Conservation (phyloP, 768 basidiomycete species). For the Cystobasidium onofrii region DNA sequence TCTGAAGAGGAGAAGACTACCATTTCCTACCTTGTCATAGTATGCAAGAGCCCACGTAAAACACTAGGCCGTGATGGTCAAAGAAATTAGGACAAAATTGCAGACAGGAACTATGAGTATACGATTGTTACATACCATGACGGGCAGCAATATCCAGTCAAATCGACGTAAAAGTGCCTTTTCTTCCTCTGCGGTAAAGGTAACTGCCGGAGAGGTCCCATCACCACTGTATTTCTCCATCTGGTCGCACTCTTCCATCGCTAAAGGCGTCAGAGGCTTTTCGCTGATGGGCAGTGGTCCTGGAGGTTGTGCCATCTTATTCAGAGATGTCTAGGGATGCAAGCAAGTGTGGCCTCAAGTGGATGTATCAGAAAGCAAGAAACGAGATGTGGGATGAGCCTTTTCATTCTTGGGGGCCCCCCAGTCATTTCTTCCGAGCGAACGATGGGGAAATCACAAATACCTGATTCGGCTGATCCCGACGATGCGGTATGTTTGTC, state of each 20-base stretch:
- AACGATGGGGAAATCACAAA: background rate
- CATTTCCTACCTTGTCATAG: conserved; percentile 20
- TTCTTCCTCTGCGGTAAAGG: conserved; percentile 15
- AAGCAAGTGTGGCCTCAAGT: no score
- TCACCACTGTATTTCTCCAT: background rate
- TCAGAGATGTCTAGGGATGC: background rate
- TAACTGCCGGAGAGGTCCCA: background rate
- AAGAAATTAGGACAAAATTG: no score
- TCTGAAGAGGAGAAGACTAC: no score
- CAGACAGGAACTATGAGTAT: background rate
- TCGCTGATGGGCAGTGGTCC: background rate
- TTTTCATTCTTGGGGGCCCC: background rate
- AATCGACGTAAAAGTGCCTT: background rate
- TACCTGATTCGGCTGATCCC: background rate
- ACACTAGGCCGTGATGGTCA: background rate
- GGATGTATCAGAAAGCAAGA: background rate
- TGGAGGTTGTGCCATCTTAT: background rate
- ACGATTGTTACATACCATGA: background rate
- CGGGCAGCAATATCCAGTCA: background rate
- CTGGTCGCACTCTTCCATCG: background rate
- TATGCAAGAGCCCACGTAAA: conserved; percentile 7
- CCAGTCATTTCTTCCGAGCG: background rate
- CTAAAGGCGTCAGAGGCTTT: background rate
- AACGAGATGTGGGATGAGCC: background rate
- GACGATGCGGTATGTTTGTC: background rate